phyloP scores from a whole-genome alignment of 129 eudicot species.

The Dittrichia graveolens region DNA sequence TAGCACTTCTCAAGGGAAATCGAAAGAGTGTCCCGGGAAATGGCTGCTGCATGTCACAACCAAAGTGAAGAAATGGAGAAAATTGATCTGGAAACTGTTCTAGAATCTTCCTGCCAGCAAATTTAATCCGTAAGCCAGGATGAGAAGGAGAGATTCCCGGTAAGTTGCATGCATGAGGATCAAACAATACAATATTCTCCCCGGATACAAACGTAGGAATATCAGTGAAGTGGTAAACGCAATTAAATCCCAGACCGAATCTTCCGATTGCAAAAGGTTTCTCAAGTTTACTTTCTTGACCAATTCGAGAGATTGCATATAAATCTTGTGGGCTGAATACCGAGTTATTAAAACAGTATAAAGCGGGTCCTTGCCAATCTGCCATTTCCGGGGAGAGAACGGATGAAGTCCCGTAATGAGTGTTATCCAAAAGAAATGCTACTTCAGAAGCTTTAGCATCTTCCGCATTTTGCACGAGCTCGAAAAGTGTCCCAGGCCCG shows the following conservation, averaged over 20 bases:
- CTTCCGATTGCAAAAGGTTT: slow-evolving; percentile 97
- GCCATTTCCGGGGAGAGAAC: slow-evolving; percentile 98
- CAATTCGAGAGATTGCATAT: slow-evolving; percentile 92
- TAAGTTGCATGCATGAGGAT: slow-evolving; percentile 94
- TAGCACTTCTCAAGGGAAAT: slow-evolving; percentile 79
- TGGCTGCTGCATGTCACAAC: slow-evolving; percentile 83
- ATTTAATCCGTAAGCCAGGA: slow-evolving; percentile 93
- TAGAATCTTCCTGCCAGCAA: slow-evolving; percentile 71
- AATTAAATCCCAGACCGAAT: slow-evolving; percentile 95
- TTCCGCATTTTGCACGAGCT: slow-evolving; percentile 97
- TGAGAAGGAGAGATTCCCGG: slow-evolving; percentile 98
- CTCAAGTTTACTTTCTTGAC: slow-evolving; percentile 97
- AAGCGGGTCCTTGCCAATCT: slow-evolving; percentile 99
- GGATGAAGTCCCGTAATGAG: slow-evolving; percentile 90
- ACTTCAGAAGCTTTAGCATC: slow-evolving; percentile 94
- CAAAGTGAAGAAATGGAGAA: slow-evolving; percentile 93
- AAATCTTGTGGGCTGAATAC: slow-evolving; percentile 92
- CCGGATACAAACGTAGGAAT: slow-evolving; percentile 95
- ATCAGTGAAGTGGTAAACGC: slow-evolving; percentile 97
- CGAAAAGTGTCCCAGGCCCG: slow-evolving; percentile 93
- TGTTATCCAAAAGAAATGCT: slow-evolving; percentile 76
- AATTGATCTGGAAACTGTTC: slow-evolving; percentile 98
- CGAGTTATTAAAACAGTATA: slow-evolving; percentile 92
- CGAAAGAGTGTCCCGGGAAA: slow-evolving; percentile 98
- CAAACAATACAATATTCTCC: slow-evolving; percentile 94